phyloP scores from a whole-genome alignment of 2,329 filamentous ascomycete genomes.

The Alternaria gaisen region DNA sequence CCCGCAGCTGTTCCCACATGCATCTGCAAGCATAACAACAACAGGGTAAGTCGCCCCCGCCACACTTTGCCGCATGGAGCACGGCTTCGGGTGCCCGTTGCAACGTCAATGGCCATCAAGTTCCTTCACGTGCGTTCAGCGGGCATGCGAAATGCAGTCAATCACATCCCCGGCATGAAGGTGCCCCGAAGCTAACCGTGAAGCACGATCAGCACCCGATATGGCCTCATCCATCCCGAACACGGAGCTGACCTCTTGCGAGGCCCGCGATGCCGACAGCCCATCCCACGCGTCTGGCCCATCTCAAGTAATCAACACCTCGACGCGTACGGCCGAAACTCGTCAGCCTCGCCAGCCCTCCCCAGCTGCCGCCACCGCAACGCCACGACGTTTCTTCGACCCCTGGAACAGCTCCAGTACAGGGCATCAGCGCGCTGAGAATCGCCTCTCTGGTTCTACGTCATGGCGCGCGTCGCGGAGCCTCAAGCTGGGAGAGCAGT shows the following conservation, averaged over 20 bases:
- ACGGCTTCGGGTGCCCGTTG: conserved; percentile 15
- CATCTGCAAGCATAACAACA: conserved; percentile 19
- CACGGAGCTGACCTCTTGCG: conserved; percentile 13
- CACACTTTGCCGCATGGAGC: conserved; percentile 21
- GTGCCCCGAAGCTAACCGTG: conserved; percentile 21
- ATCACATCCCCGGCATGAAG: conserved; percentile 21
- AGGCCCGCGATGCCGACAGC: conserved; percentile 26
- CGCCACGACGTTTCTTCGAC: conserved; percentile 61
- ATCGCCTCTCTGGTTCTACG: conserved; percentile 66
- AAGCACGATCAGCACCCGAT: conserved; percentile 16
- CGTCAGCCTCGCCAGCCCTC: conserved; percentile 1
- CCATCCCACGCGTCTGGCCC: conserved; percentile 25
- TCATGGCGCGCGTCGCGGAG: conserved; percentile 77
- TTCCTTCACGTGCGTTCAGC: conserved; percentile 17
- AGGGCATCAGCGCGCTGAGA: conserved; percentile 81
- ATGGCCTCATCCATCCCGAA: conserved; percentile 19
- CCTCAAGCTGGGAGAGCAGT: conserved; percentile 75
- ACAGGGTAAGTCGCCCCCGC: conserved; percentile 23
- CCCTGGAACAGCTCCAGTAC: conserved; percentile 77
- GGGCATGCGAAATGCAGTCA: conserved; percentile 16
- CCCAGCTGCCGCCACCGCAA: conserved; percentile 10
- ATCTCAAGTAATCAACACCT: conserved; percentile 14
- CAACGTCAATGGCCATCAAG: conserved; percentile 10
- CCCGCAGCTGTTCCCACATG: conserved; percentile 21
- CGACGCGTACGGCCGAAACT: conserved; percentile 11